A percentile compares a stretch with the other conserved stretches of the same genome.
phyloP scores from a whole-genome alignment of 2,329 filamentous ascomycete genomes.

The Gyromitra esculenta region DNA sequence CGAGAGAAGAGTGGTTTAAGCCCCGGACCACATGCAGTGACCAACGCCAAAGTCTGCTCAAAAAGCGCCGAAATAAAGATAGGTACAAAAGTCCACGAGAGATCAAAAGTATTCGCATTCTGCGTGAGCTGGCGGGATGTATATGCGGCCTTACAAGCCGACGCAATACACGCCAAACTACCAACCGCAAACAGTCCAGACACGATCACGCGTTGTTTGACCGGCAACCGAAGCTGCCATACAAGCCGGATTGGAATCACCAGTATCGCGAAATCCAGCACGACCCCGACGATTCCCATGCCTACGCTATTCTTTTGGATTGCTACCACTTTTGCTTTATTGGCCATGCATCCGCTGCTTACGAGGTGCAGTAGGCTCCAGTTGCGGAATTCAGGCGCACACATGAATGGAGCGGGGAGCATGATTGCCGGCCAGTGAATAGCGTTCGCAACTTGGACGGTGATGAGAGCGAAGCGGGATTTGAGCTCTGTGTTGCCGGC shows the following conservation, averaged over 20 bases:
- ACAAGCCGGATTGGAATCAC: slow-evolving; percentile 64
- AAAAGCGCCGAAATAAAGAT: slow-evolving; percentile 27
- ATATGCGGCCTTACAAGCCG: slow-evolving; percentile 29
- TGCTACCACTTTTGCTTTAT: background rate
- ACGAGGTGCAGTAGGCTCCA: slow-evolving; percentile 17
- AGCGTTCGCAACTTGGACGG: background rate
- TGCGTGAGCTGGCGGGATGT: slow-evolving; percentile 1
- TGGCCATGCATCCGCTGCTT: slow-evolving; percentile 11
- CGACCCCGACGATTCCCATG: slow-evolving; percentile 14
- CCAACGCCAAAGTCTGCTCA: slow-evolving; percentile 24
- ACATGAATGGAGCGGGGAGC: slow-evolving; percentile 24
- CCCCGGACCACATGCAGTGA: slow-evolving; percentile 33
- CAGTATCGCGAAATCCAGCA: slow-evolving; percentile 48
- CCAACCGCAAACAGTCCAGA: slow-evolving; percentile 65
- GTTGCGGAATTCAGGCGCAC: slow-evolving; percentile 22
- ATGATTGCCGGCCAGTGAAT: slow-evolving; percentile 19
- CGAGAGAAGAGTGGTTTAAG: slow-evolving; percentile 33
- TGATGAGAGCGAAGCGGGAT: background rate
- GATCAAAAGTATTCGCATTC: slow-evolving; percentile 10
- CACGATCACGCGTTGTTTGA: slow-evolving; percentile 64
- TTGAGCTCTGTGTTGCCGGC: slow-evolving; percentile 12
- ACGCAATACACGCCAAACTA: slow-evolving; percentile 60
- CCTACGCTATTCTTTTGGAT: slow-evolving; percentile 24
- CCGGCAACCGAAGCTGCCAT: slow-evolving; percentile 63
- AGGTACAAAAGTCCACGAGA: slow-evolving; percentile 24